Percentiles rank a stretch among this genome's conserved stretches.
Evolutionary conservation across 2,329 filamentous ascomycete genomes (phyloP).

Genomic region (Fusarium tupiense): DNA sequence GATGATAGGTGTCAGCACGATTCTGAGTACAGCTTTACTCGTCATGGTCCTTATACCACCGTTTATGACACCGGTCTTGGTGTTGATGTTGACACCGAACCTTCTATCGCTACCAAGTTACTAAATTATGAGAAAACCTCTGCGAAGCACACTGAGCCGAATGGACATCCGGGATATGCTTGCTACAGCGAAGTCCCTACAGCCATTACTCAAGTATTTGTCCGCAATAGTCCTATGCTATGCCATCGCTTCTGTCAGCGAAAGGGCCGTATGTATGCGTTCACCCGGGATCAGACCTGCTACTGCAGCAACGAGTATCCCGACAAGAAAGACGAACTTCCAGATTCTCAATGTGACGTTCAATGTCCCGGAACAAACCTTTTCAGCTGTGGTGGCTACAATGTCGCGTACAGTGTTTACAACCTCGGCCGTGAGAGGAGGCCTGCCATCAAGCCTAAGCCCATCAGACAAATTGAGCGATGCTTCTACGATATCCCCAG

Average conservation of each 20-base stretch:
- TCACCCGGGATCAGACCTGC: not conserved
- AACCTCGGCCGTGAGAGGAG: not conserved
- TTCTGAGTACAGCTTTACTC: not conserved
- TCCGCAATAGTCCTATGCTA: not conserved
- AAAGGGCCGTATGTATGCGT: fast-evolving
- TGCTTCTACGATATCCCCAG: not conserved
- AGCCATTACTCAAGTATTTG: not conserved
- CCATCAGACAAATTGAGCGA: not conserved
- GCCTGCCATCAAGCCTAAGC: fast-evolving
- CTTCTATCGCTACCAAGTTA: not conserved
- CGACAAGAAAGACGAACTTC: fast-evolving
- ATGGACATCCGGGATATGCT: not conserved
- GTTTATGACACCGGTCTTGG: not conserved
- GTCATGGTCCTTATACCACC: not conserved
- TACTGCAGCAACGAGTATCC: not conserved
- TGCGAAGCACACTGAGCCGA: fast-evolving
- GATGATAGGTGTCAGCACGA: not conserved
- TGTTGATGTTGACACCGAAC: fast-evolving
- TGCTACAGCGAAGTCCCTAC: not conserved
- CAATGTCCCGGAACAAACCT: not conserved
- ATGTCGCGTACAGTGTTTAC: not conserved
- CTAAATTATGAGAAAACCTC: fast-evolving
- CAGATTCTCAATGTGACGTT: not conserved
- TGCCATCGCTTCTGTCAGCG: not conserved
- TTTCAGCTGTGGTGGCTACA: not conserved